These are phyloP conservation scores for Brassica juncea DNA, from an alignment of 345 rosid species.

Conservation along the genomic window DNA sequence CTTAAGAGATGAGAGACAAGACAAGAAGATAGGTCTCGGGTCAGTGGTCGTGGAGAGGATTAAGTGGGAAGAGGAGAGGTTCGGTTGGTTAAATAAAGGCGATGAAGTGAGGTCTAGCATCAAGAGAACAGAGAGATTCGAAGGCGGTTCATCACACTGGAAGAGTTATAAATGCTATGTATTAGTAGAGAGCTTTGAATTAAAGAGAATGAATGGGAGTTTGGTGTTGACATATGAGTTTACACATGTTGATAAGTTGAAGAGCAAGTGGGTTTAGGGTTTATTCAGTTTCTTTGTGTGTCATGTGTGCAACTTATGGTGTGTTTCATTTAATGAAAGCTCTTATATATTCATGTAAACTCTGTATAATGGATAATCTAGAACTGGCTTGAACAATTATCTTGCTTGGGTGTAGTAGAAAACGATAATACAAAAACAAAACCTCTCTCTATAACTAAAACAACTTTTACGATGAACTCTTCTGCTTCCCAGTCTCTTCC, in stretches of 20 bases:
- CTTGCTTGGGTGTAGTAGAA: background rate
- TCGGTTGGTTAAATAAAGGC: slow-evolving; percentile 48
- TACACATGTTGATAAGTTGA: slow-evolving; percentile 47
- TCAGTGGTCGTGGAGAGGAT: slow-evolving; percentile 49
- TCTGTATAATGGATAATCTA: background rate
- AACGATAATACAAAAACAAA: slow-evolving; percentile 11
- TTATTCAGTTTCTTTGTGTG: background rate
- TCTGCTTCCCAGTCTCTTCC: slow-evolving; percentile 53
- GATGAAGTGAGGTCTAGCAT: slow-evolving; percentile 23
- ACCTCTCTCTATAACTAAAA: slow-evolving; percentile 30
- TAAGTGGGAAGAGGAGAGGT: slow-evolving; percentile 55
- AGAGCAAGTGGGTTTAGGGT: slow-evolving; percentile 42
- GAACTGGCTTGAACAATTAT: background rate
- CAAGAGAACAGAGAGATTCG: slow-evolving; percentile 38
- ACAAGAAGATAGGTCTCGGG: slow-evolving; percentile 50
- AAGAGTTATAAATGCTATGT: slow-evolving; percentile 53
- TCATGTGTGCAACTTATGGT: background rate
- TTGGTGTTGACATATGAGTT: slow-evolving; percentile 51
- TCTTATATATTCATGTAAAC: background rate
- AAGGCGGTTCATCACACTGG: slow-evolving; percentile 42
- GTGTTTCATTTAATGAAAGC: background rate
- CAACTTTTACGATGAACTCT: slow-evolving; percentile 12
- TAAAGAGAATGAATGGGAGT: slow-evolving; percentile 61
- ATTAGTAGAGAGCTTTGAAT: slow-evolving; percentile 62
- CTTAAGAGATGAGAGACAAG: background rate